Evolutionary conservation across 1,284 basidiomycete genomes (phyloP).

Genomic region (Schizopora paradoxa): DNA sequence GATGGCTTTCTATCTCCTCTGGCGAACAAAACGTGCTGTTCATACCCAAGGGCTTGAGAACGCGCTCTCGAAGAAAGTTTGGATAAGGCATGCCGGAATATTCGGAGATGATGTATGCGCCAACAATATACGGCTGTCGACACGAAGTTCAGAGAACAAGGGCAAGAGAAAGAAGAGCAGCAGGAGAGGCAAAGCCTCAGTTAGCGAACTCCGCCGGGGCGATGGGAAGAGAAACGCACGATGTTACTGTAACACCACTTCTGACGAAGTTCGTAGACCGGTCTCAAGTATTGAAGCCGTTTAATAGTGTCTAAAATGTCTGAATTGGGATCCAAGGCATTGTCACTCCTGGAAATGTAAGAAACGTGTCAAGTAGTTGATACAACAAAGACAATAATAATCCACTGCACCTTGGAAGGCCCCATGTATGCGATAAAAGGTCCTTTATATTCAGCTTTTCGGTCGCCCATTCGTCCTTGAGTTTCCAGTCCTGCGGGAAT

Average conservation of each 20-base stretch:
- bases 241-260: constrained; percentile 42
- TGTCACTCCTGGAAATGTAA: constrained; percentile 5
- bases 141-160: neutral
- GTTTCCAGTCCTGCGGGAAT: constrained; percentile 35
- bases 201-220: neutral
- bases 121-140: constrained; percentile 29
- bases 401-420: constrained; percentile 19
- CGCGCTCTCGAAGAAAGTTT: constrained; percentile 35
- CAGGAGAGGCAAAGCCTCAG: constrained; percentile 24
- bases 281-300: constrained; percentile 31
- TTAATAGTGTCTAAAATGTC: constrained; percentile 5
- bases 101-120: constrained; percentile 34
- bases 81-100: constrained; percentile 28
- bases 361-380: neutral
- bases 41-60: constrained; percentile 42
- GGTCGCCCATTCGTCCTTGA: constrained; percentile 32
- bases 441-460: constrained; percentile 35
- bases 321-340: constrained; percentile 9
- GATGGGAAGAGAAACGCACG: constrained; percentile 23
- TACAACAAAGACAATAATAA: neutral
- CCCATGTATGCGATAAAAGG: constrained; percentile 24
- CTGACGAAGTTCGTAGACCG: constrained; percentile 36
- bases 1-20: constrained; percentile 30
- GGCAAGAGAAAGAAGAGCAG: neutral
- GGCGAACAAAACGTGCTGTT: constrained; percentile 38